These are phyloP conservation scores for Colletotrichum liaoningense DNA, from an alignment of 2,329 filamentous ascomycete genomes.

Conservation along the genomic window DNA sequence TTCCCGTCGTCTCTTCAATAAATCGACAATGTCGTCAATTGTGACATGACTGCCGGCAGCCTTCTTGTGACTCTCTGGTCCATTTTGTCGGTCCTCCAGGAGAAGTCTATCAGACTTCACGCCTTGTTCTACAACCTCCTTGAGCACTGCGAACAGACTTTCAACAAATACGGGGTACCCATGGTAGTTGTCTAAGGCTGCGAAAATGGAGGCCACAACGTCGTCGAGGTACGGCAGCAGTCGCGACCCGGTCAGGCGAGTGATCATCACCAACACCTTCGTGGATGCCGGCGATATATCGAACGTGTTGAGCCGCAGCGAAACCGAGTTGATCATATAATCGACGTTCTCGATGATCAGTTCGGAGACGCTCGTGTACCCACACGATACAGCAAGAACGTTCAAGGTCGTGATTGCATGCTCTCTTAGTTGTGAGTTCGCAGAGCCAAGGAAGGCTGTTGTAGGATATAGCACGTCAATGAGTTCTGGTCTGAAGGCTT, in stretches of 20 bases:
- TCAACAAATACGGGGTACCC: constrained; percentile 91
- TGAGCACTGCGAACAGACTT: constrained; percentile 83
- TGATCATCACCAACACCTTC: constrained; percentile 94
- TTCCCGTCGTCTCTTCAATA: constrained; percentile 58
- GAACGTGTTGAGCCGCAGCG: constrained; percentile 88
- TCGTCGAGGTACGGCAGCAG: constrained; percentile 93
- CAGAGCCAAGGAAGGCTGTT: constrained; percentile 86
- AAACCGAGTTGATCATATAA: constrained; percentile 95
- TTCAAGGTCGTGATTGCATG: constrained; percentile 90
- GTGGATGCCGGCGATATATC: constrained; percentile 93
- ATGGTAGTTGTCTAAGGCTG: constrained; percentile 93
- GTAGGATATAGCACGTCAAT: constrained; percentile 93
- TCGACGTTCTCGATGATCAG: constrained; percentile 93
- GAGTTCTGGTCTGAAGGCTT: constrained; percentile 83
- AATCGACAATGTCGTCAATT: constrained; percentile 60
- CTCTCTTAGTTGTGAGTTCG: constrained; percentile 73
- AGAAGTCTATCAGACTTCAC: constrained; percentile 67
- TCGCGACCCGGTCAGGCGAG: constrained; percentile 83
- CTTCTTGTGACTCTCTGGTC: constrained; percentile 57
- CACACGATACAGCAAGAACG: constrained; percentile 79
- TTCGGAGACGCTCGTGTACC: constrained; percentile 78
- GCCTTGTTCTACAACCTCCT: constrained; percentile 86
- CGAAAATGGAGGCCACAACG: constrained; percentile 89
- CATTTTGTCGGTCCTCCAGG: constrained; percentile 52
- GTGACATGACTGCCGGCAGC: constrained; percentile 44